phyloP scores from a whole-genome alignment of 2,329 filamentous ascomycete genomes.

The Passalora sequoiae region DNA sequence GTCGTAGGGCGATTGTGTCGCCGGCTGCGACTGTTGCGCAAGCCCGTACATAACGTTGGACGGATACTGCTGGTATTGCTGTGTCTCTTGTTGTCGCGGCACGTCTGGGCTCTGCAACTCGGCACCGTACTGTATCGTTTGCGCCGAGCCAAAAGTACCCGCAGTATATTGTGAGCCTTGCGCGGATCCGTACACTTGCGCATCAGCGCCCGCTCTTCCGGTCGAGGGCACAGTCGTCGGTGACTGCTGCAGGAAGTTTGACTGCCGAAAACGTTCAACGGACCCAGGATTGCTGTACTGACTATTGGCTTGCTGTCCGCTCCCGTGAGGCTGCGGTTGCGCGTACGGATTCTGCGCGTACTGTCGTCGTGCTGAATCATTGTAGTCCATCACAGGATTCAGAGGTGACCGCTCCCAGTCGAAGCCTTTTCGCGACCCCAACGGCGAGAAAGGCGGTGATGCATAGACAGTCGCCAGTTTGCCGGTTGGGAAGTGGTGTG shows the following conservation, averaged over 20 bases:
- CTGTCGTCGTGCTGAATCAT: slow-evolving; percentile 33
- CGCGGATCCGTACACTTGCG: slow-evolving; percentile 48
- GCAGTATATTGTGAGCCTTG: slow-evolving; percentile 52
- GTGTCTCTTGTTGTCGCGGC: slow-evolving; percentile 44
- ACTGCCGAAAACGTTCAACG: slow-evolving; percentile 46
- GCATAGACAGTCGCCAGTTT: slow-evolving; percentile 32
- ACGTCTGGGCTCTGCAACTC: slow-evolving; percentile 51
- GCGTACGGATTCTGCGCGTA: slow-evolving; percentile 30
- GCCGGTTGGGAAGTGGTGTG: slow-evolving; percentile 13
- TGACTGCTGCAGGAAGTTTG: slow-evolving; percentile 41
- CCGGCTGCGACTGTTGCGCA: slow-evolving; percentile 48
- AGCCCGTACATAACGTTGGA: slow-evolving; percentile 74
- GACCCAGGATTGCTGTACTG: slow-evolving; percentile 43
- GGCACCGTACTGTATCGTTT: slow-evolving; percentile 52
- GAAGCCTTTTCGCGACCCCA: slow-evolving; percentile 26
- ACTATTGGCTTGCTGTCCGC: slow-evolving; percentile 33
- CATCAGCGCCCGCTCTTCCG: slow-evolving; percentile 35
- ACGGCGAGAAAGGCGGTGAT: slow-evolving; percentile 31
- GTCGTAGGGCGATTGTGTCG: slow-evolving; percentile 64
- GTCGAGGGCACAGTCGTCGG: slow-evolving; percentile 40
- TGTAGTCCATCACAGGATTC: slow-evolving; percentile 32
- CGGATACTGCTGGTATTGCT: slow-evolving; percentile 55
- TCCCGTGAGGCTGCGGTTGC: slow-evolving; percentile 21
- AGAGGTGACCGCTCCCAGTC: slow-evolving; percentile 18
- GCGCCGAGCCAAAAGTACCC: slow-evolving; percentile 49